Evolutionary conservation across 176 grass and related monocot genomes (phyloP), one percentile per base, ranked within the genome.

Genomic region (Dendrocalamus sinicus): DNA sequence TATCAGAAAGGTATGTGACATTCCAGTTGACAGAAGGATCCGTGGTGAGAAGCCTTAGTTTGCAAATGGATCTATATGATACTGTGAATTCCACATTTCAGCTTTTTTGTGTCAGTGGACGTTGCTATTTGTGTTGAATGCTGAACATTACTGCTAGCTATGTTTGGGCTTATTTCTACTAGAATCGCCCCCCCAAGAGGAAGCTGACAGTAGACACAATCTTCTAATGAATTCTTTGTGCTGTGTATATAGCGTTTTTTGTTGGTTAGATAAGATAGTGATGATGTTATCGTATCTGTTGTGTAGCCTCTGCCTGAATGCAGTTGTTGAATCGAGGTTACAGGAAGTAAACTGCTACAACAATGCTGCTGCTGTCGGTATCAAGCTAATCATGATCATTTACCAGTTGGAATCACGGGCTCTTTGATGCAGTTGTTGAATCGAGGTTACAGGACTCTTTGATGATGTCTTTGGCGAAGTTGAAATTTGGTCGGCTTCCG

Each of bases 121-220:
- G 28, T 30, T 30, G 28, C 28, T 30, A 30, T 30, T 30, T 30
- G 28, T 30, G 28, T 30, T 30, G 28, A 30, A 30, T 30, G 28
- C 28, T 30, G 28, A 30, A 30, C 28, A 30, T 30, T 30, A 30
- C 28, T 30, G 28, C 28, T 30, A 30, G 28, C 28, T 30, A 30
- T 30, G 28, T 30, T 30, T 30, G 28, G 28, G 28, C 28, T 30
- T 30, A 30, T 30, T 30, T 30, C 28, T 30, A 30, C 28, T 30
- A 30, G 28, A 30, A 32, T 90, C 91, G 20, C 26, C 95, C 95
- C 14, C 93, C 93, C 17, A 95, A 91, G 78, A 87, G 83, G 83
- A 89, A 87, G 80, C 81, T 92, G 50, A 95, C 86, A 46, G 85
- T 92, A 15, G 93, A 95, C 46, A 92, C 93, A 40, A 92, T 92